phyloP scores from a whole-genome alignment of 2,329 filamentous ascomycete species.

The Trichoderma asperellum region DNA sequence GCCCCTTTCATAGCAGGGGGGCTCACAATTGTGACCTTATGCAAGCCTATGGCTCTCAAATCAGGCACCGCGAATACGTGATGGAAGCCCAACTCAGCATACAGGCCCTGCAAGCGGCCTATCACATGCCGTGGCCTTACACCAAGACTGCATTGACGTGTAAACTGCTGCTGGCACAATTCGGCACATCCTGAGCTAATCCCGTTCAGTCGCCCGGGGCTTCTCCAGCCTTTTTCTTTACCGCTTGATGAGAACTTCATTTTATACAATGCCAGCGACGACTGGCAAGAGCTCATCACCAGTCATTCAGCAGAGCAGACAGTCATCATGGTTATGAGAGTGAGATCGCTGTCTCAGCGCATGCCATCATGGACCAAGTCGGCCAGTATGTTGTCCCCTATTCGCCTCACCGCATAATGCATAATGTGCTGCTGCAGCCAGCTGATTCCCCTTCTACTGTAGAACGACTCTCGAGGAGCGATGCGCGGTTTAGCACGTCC shows the following conservation, averaged over 20 bases:
- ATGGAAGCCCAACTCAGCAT: constrained; percentile 25
- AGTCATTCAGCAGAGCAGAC: not conserved
- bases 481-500: constrained; percentile 21
- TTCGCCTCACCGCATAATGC: constrained; percentile 16
- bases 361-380: constrained; percentile 24
- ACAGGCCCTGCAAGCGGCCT: constrained; percentile 16
- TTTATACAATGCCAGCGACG: constrained; percentile 26
- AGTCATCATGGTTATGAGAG: constrained; percentile 25
- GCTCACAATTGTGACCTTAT: constrained; percentile 10
- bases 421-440: constrained; percentile 5
- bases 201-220: constrained; percentile 4
- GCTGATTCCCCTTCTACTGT: constrained; percentile 12
- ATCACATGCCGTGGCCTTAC: constrained; percentile 22
- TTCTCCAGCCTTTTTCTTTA: constrained; percentile 21
- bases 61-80: constrained; percentile 20
- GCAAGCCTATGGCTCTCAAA: constrained; percentile 16
- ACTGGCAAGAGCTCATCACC: constrained; percentile 9
- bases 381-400: constrained; percentile 13
- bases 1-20: constrained; percentile 25
- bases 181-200: constrained; percentile 23
- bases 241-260: constrained; percentile 27
- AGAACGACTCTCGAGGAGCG: constrained; percentile 23
- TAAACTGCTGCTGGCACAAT: constrained; percentile 21
- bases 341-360: constrained; percentile 23
- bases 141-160: constrained; percentile 27